Evolutionary conservation across 2,329 filamentous ascomycete genomes (phyloP).

Genomic region (Venturia oleaginea): DNA sequence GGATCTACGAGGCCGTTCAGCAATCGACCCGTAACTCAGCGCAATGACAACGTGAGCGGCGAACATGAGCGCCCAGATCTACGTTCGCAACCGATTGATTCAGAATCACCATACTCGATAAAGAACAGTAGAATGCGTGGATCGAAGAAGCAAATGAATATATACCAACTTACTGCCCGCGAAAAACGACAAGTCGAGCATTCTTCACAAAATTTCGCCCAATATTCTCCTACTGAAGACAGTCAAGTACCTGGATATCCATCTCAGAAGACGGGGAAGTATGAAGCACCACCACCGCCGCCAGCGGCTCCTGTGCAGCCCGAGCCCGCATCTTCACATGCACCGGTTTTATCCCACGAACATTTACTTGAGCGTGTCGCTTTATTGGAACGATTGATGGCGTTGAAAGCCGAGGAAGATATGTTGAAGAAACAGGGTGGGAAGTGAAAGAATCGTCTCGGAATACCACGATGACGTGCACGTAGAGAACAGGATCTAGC

Average conservation of each 20-base stretch:
- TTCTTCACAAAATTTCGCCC: no score
- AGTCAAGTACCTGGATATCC: not conserved
- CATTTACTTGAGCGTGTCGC: slow-evolving; percentile 1
- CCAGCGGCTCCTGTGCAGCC: not conserved
- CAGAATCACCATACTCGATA: not conserved
- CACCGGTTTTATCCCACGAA: not conserved
- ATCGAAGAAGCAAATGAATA: not conserved
- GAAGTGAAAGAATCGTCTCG: not conserved
- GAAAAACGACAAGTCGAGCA: not conserved
- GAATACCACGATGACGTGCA: no score
- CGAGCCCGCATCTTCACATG: not conserved
- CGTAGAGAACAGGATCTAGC: no score
- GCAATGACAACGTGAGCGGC: not conserved
- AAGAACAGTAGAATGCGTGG: not conserved
- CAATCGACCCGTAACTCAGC: not conserved
- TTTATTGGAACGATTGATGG: not conserved
- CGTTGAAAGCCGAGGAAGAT: not conserved
- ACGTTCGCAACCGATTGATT: not conserved
- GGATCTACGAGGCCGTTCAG: not conserved
- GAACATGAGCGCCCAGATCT: not conserved
- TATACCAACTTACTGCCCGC: not conserved
- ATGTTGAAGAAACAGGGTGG: not conserved
- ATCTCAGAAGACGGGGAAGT: not conserved
- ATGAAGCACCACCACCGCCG: not conserved
- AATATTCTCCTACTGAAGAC: not conserved